Evolutionary conservation across 2,329 filamentous ascomycete species (phyloP).

Genomic region (Fusarium falciforme): DNA sequence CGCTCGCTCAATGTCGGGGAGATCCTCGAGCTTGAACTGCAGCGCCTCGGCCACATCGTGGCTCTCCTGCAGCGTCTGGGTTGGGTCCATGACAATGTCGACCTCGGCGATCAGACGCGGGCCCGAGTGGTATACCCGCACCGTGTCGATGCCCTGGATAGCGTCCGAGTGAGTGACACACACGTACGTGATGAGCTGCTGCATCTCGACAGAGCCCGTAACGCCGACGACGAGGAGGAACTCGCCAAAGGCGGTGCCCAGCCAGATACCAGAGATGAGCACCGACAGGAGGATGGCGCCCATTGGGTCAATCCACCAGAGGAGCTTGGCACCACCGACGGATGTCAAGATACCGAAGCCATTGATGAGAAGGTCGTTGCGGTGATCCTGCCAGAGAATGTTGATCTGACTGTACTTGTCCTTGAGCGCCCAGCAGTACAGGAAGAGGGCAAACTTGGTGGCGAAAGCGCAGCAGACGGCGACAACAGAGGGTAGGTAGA

Average conservation of each 20-base stretch:
- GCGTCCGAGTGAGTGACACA: conserved; percentile 89
- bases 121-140: conserved; percentile 91
- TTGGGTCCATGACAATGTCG: conserved; percentile 91
- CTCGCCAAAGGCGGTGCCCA: conserved; percentile 85
- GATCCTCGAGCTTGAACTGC: conserved; percentile 91
- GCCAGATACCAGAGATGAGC: conserved; percentile 84
- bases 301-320: conserved; percentile 95
- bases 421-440: conserved; percentile 92
- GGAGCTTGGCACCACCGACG: conserved; percentile 87
- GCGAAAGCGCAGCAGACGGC: conserved; percentile 85
- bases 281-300: conserved; percentile 87
- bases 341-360: conserved; percentile 91
- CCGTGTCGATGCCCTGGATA: conserved; percentile 91
- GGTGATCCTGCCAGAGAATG: conserved; percentile 96
- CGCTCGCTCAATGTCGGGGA: conserved; percentile 91
- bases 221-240: conserved; percentile 93
- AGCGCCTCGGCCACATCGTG: conserved; percentile 95
- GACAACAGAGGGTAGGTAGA: conserved; percentile 86
- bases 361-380: conserved; percentile 97
- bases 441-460: conserved; percentile 85
- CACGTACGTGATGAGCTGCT: conserved; percentile 92
- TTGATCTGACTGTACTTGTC: conserved; percentile 92
- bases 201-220: conserved; percentile 83
- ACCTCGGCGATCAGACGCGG: conserved; percentile 93
- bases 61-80: conserved; percentile 77